A percentile compares a stretch with the other conserved stretches of the same genome.
These are phyloP conservation scores for Fomitopsis serialis DNA, from an alignment of 768 basidiomycete genomes.

Conservation along the genomic window DNA sequence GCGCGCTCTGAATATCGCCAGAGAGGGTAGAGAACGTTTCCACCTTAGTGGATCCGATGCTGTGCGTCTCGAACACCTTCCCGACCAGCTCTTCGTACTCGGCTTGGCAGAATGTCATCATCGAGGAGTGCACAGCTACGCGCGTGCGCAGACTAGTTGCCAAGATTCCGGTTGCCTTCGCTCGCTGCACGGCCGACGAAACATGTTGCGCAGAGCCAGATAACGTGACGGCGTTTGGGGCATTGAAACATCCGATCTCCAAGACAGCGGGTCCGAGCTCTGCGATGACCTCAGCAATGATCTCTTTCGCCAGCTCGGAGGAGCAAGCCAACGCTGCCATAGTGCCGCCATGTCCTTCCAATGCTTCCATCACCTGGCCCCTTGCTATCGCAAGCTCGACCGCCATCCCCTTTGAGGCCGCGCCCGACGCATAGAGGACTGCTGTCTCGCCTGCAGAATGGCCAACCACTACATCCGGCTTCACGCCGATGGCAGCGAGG, in stretches of 20 bases:
- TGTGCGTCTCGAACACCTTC: conserved; percentile 29
- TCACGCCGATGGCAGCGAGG: conserved; percentile 28
- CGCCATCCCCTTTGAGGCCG: conserved; percentile 34
- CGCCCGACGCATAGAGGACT: conserved; percentile 38
- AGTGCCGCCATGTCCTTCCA: conserved; percentile 29
- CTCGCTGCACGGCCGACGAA: conserved; percentile 26
- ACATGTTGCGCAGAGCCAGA: conserved; percentile 23
- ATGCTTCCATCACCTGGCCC: conserved; percentile 27
- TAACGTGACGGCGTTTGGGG: conserved; percentile 31
- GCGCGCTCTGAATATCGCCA: conserved; percentile 16
- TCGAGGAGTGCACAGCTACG: conserved; percentile 32
- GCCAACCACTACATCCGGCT: conserved; percentile 35
- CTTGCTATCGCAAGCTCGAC: conserved; percentile 39
- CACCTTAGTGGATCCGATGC: conserved; percentile 21
- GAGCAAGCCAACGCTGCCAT: conserved; percentile 41
- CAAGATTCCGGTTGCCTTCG: conserved; percentile 24
- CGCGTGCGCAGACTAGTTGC: conserved; percentile 31
- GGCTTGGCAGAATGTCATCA: conserved; percentile 31
- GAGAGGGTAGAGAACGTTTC: conserved; percentile 33
- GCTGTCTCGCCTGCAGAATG: conserved; percentile 47
- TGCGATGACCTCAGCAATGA: conserved; percentile 19
- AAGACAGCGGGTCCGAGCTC: conserved; percentile 19
- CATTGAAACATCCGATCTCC: conserved; percentile 38
- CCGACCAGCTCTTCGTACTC: conserved; percentile 23
- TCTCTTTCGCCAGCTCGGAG: conserved; percentile 18